These are phyloP conservation scores for Coemansia sp. DNA, from an alignment of 192 early-diverging fungal genomes.

Conservation along the genomic window DNA sequence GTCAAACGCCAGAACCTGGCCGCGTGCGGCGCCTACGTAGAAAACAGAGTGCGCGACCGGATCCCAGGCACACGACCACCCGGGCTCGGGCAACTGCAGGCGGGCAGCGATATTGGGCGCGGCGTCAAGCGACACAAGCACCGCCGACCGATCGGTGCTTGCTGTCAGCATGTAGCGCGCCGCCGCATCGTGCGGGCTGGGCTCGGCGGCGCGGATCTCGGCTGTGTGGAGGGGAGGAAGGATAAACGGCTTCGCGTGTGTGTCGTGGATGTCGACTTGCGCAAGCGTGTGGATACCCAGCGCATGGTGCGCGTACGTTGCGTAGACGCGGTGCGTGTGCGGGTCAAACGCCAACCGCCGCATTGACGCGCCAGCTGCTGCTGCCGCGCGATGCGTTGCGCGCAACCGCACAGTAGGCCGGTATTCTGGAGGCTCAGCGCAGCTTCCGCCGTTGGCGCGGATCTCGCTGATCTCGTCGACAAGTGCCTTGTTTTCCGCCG, in stretches of 20 bases:
- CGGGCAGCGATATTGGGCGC: conserved; percentile 13
- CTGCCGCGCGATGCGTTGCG: conserved; percentile 13
- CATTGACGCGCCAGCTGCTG: conserved; percentile 4
- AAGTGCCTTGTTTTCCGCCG: conserved; percentile 21
- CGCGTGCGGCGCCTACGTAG: conserved; percentile 22
- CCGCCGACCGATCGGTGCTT: conserved; percentile 39
- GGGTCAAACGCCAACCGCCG: conserved; percentile 26
- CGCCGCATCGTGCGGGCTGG: conserved; percentile 22
- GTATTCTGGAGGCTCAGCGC: not conserved
- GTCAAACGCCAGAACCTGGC: conserved; percentile 31
- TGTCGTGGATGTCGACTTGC: conserved; percentile 18
- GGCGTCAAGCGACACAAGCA: conserved; percentile 17
- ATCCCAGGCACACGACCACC: conserved; percentile 50
- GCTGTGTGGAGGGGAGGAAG: conserved; percentile 25
- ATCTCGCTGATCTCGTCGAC: not conserved
- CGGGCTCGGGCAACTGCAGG: conserved; percentile 12
- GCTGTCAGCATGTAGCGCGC: conserved; percentile 40
- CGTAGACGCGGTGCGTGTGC: conserved; percentile 25
- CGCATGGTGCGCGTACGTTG: conserved; percentile 13
- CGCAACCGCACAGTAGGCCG: conserved; percentile 18
- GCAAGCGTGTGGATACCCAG: conserved; percentile 20
- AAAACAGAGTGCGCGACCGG: conserved; percentile 7
- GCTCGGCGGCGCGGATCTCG: conserved; percentile 37
- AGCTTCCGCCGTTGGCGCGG: not conserved
- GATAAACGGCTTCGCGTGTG: not conserved